phyloP scores from a whole-genome alignment of 148 eudicot species.

The Mesembryanthemum crystallinum region DNA sequence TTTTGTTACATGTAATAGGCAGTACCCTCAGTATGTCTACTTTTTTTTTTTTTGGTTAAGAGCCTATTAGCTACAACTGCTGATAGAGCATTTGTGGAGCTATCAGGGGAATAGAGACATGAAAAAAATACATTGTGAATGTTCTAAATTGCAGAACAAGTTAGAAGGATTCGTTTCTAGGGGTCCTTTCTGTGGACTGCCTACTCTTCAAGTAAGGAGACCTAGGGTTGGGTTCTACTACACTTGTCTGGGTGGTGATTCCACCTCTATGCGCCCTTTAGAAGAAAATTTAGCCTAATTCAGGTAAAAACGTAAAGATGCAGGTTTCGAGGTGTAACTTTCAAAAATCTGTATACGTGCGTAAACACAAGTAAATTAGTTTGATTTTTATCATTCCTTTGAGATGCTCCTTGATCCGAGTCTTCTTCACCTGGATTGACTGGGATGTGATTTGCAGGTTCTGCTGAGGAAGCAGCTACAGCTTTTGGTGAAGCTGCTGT shows the following conservation, averaged over 20 bases:
- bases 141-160: neutral
- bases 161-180: neutral
- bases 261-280: neutral
- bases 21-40: neutral
- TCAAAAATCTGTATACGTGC: neutral
- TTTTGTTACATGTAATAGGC: no score
- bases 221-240: neutral
- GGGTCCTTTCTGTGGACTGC: neutral
- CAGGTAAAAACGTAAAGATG: neutral
- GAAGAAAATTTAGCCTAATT: neutral
- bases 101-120: neutral
- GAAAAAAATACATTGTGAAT: neutral
- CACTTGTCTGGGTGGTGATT: neutral
- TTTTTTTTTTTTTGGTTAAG: neutral
- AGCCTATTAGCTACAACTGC: neutral
- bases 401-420: neutral
- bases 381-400: neutral
- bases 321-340: neutral
- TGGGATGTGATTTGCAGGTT: conserved; percentile 49
- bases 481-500: conserved; percentile 84
- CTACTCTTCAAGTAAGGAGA: neutral
- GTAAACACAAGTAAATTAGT: neutral
- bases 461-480: conserved; percentile 76
- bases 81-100: neutral
- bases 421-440: conserved; percentile 7